A percentile compares a stretch with the other conserved stretches of the same genome.
phyloP scores from a whole-genome alignment of 305 asterid species.

The Fraxinus baroniana region DNA sequence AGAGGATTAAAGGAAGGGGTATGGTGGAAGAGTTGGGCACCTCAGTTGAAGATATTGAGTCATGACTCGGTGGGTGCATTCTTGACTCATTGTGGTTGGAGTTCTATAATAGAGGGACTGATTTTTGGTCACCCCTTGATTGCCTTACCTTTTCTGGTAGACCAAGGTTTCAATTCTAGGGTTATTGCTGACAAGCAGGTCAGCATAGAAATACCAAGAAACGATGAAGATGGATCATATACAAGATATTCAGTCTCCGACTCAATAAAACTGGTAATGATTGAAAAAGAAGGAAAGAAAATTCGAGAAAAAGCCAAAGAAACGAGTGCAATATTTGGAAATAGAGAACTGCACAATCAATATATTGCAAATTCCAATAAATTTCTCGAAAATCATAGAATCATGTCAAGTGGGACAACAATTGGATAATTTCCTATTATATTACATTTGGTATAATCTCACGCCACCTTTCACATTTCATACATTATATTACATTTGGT shows the following conservation, averaged over 20 bases:
- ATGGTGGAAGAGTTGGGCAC: conserved; percentile 32
- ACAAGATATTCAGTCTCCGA: neutral
- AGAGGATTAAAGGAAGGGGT: conserved; percentile 25
- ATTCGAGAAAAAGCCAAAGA: neutral
- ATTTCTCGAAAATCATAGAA: too few relatives aligned
- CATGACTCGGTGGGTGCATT: conserved; percentile 37
- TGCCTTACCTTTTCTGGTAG: neutral
- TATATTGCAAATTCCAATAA: neutral
- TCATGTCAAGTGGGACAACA: too few relatives aligned
- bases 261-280: conserved; percentile 5
- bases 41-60: conserved; percentile 25
- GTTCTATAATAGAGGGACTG: conserved; percentile 24
- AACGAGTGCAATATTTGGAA: neutral
- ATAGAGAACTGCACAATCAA: neutral
- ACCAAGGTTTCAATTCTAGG: conserved; percentile 4
- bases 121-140: neutral
- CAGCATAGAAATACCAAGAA: neutral
- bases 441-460: too few relatives aligned
- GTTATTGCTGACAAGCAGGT: neutral
- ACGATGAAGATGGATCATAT: neutral
- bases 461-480: too few relatives aligned
- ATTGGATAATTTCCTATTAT: too few relatives aligned
- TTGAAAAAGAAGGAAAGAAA: neutral
- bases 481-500: too few relatives aligned
- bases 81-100: conserved; percentile 38